These are phyloP conservation scores for Isoetes taiwanensis DNA, from an alignment of 75 land plant genomes.

Conservation along the genomic window DNA sequence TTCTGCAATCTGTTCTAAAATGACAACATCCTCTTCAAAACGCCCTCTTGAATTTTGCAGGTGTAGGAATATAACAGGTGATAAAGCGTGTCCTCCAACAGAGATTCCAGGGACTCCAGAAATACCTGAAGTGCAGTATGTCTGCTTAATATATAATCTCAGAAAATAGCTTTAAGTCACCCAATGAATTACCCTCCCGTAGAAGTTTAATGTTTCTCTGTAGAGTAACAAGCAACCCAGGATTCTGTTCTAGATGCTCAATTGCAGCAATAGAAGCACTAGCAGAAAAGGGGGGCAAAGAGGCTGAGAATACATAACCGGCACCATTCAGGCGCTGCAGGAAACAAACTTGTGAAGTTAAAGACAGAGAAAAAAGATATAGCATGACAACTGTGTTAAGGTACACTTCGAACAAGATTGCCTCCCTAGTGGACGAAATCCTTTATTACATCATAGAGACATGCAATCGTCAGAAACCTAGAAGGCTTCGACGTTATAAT, in stretches of 20 bases:
- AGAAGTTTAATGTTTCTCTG: conserved; percentile 42
- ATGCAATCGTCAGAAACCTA: too few relatives aligned
- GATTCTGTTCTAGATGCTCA: conserved; percentile 62
- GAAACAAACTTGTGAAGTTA: not conserved
- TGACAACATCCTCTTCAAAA: conserved; percentile 26
- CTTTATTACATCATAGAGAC: too few relatives aligned
- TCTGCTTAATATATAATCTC: too few relatives aligned
- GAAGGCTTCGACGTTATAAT: too few relatives aligned
- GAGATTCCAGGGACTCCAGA: conserved; percentile 39
- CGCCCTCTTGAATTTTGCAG: conserved; percentile 50
- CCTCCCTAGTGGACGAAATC: too few relatives aligned
- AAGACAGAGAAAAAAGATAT: too few relatives aligned
- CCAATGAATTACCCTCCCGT: conserved; percentile 58
- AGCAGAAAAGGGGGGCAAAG: conserved; percentile 81
- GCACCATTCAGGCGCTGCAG: conserved; percentile 81
- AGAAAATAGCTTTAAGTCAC: too few relatives aligned
- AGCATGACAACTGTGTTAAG: too few relatives aligned
- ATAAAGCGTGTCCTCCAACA: conserved; percentile 45
- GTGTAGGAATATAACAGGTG: conserved; percentile 59
- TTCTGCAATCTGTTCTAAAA: conserved; percentile 51
- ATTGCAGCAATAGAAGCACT: conserved; percentile 88
- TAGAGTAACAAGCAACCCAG: conserved; percentile 38
- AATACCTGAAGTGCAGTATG: conserved; percentile 73
- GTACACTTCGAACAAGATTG: too few relatives aligned
- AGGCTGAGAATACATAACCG: conserved; percentile 89